phyloP scores from a whole-genome alignment of 1,139 yeast species.

The Magnusiomyces paraingens region DNA sequence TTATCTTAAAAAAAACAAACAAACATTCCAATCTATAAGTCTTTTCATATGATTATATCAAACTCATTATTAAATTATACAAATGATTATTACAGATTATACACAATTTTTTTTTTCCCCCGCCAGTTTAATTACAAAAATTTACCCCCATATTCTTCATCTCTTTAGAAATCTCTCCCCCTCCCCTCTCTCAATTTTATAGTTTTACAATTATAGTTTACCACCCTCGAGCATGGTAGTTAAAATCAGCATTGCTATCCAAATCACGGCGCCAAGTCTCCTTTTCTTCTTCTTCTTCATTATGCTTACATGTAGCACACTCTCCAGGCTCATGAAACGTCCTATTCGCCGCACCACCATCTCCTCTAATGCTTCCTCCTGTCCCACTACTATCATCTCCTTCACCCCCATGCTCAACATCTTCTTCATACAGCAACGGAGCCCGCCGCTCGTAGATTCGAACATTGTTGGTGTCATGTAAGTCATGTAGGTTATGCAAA shows the following conservation, averaged over 20 bases:
- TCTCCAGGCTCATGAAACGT: not conserved
- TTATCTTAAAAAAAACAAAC: too few relatives aligned
- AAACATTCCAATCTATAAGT: too few relatives aligned
- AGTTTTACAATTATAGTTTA: too few relatives aligned
- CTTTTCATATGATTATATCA: too few relatives aligned
- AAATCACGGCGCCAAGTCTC: constrained; percentile 29
- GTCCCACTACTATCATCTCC: not conserved
- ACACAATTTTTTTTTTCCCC: too few relatives aligned
- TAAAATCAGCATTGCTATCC: constrained; percentile 32
- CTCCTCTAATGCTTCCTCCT: not conserved
- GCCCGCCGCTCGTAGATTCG: constrained; percentile 4
- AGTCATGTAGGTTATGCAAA: not conserved
- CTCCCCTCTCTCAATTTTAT: too few relatives aligned
- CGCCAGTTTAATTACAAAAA: too few relatives aligned
- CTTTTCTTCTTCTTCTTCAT: constrained; percentile 15
- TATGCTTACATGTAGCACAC: not conserved
- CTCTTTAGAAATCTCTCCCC: too few relatives aligned
- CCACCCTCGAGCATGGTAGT: constrained; percentile 38
- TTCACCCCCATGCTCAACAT: not conserved
- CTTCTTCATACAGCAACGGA: not conserved
- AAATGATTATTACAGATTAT: too few relatives aligned
- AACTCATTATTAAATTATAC: too few relatives aligned
- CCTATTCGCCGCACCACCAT: not conserved
- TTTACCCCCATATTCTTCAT: too few relatives aligned
- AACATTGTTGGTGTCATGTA: constrained; percentile 1